A percentile compares a stretch with the other conserved stretches of the same genome.
Evolutionary conservation across 2,329 filamentous ascomycete species (phyloP).

Genomic region (Curvularia eragrostidis): DNA sequence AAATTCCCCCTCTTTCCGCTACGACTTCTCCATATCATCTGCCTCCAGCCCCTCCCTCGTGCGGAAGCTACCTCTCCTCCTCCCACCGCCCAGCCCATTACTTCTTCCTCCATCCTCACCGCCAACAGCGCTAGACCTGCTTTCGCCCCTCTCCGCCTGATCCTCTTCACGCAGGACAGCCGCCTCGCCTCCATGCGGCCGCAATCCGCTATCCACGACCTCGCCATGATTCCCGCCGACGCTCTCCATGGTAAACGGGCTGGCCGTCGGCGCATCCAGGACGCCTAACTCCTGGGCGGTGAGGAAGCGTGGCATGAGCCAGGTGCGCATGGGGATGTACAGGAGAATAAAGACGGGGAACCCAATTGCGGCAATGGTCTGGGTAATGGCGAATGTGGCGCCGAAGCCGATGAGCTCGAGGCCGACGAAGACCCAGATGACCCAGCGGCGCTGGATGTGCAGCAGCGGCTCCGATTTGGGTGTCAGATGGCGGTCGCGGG

Average conservation of each 20-base stretch:
- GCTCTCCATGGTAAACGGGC: slow-evolving; percentile 61
- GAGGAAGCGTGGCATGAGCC: slow-evolving; percentile 60
- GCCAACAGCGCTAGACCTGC: slow-evolving; percentile 2
- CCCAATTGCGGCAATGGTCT: slow-evolving; percentile 66
- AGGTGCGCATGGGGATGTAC: slow-evolving; percentile 62
- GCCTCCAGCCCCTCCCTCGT: not conserved
- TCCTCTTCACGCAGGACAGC: slow-evolving; percentile 33
- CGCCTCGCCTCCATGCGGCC: slow-evolving; percentile 2
- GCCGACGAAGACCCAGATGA: slow-evolving; percentile 59
- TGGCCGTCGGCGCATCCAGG: slow-evolving; percentile 62
- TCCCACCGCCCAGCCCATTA: not conserved
- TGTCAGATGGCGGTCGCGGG: slow-evolving; percentile 56
- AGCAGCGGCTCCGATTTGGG: slow-evolving; percentile 57
- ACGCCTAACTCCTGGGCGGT: slow-evolving; percentile 56
- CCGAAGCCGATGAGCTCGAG: slow-evolving; percentile 61
- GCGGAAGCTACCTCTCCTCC: slow-evolving; percentile 5
- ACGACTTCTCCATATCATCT: not conserved
- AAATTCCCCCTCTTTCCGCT: not conserved
- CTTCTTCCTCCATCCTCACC: slow-evolving; percentile 14
- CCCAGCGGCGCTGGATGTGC: slow-evolving; percentile 51
- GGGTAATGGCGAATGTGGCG: slow-evolving; percentile 64
- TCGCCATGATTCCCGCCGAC: slow-evolving; percentile 57
- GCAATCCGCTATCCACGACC: not conserved
- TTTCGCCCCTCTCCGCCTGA: slow-evolving; percentile 29
- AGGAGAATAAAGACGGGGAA: slow-evolving; percentile 65